Conservation (phyloP, 83 land plant species). For the Larix sibirica region DNA sequence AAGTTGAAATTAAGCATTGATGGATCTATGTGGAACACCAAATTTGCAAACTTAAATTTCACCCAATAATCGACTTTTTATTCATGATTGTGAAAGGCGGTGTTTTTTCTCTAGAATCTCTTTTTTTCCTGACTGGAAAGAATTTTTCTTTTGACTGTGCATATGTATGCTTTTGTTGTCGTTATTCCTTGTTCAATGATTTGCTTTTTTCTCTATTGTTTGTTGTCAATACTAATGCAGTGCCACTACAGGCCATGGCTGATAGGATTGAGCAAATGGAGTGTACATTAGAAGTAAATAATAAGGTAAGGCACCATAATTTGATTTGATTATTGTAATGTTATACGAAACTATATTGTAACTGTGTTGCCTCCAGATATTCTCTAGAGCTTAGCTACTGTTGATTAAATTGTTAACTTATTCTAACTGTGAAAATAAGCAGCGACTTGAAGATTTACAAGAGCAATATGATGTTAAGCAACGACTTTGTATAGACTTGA, state of each 20-base stretch:
- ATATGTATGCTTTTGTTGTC: not conserved
- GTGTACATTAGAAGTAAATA: conserved; percentile 44
- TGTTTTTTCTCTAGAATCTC: no score
- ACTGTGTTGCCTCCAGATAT: not conserved
- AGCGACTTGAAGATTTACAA: conserved; percentile 85
- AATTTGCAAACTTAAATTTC: no score
- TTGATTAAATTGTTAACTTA: not conserved
- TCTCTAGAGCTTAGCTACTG: not conserved
- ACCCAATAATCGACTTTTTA: no score
- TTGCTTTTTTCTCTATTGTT: not conserved
- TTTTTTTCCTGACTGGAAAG: no score
- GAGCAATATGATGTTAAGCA: conserved; percentile 51
- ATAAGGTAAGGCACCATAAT: conserved; percentile 48
- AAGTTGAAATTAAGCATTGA: no score
- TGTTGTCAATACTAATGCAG: conserved; percentile 2
- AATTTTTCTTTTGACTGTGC: no score
- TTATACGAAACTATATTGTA: not conserved
- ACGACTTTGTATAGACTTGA: conserved; percentile 56
- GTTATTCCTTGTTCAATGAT: not conserved
- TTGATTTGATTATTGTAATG: not conserved
- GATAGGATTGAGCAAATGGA: conserved; percentile 88
- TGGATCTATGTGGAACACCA: no score
- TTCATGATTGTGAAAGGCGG: no score
- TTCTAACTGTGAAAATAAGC: conserved; percentile 10
- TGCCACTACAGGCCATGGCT: conserved; percentile 70